Evolutionary conservation across 2,329 filamentous ascomycete species (phyloP), one percentile per base, ranked within the genome.

Genomic region (Epichloe glyceriae): DNA sequence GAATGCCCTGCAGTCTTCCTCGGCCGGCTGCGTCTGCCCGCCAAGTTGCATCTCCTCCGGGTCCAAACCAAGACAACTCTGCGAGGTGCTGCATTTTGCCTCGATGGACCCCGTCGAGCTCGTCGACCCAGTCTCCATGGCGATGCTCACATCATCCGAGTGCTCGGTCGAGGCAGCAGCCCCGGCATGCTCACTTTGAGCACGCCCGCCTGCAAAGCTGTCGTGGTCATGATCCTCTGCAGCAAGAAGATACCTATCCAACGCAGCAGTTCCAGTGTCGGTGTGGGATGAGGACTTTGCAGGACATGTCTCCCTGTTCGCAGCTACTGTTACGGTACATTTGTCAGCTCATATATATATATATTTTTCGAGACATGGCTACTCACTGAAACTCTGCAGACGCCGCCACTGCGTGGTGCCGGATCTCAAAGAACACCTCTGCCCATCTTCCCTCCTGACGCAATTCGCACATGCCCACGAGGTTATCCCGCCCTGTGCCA

Each of bases 381-480:
- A 30, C 26, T 30, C 26, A 30, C 26, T 30, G 2, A 10, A 30
- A 30, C 26, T 30, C 26, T 26, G 26, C 26, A 26, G 26, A 26
- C 20, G 14, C 39, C n/a, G 17, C 39, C 15, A 41, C 39, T 2
- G 14, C n/a, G 5, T 14, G n/a, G 17, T 17, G 40, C 40, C 17
- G n/a, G n/a, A 37, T 6, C 33, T 49, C 40, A 52, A 12, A 5
- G 33, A 40, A 22, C 50, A 52, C 7, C 15, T 20, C 15, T 15
- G 14, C 11, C 17, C 30, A 8, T 8, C 17, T 2, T 40, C 50
- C 15, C 30, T 30, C 26, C 34, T 33, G 19, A 46, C 12, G 22
- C 50, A 52, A 22, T 52, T 52, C 34, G 41, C 50, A 43, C 50
- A 52, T 6, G 50, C 50, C 35, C 44, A 47, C 15, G 5, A 4